Conservation (phyloP, 2,329 filamentous ascomycete species). For the Diplodia corticola region DNA sequence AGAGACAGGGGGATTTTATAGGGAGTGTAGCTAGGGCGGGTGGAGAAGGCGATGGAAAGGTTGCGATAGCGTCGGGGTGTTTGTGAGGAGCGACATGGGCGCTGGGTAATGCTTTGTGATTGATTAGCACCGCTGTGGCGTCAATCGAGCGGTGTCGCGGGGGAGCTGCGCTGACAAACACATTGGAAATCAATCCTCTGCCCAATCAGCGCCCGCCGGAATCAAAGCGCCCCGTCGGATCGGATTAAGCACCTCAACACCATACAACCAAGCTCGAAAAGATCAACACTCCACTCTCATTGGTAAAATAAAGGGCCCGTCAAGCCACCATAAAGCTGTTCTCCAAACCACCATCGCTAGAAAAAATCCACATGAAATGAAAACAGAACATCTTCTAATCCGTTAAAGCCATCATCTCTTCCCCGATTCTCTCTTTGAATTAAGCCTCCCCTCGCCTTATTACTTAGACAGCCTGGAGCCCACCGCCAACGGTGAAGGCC, state of each 20-base stretch:
- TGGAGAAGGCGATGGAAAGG: conserved; percentile 15
- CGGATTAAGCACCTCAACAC: neutral
- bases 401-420: too few relatives aligned
- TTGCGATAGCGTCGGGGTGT: neutral
- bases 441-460: too few relatives aligned
- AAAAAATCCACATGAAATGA: neutral
- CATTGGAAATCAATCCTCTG: neutral
- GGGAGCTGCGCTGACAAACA: conserved; percentile 1
- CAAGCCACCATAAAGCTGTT: neutral
- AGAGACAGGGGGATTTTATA: conserved; percentile 35
- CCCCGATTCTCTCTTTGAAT: neutral
- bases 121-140: conserved; percentile 11
- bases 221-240: neutral
- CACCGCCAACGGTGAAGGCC: neutral
- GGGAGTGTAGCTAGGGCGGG: neutral
- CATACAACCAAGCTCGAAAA: too few relatives aligned
- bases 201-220: neutral
- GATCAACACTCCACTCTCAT: neutral
- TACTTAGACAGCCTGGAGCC: neutral
- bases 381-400: neutral
- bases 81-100: neutral
- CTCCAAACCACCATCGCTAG: too few relatives aligned
- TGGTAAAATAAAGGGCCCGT: neutral
- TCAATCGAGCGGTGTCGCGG: neutral
- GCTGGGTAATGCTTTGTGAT: conserved; percentile 15